Evolutionary conservation across 176 grass and related monocot species (phyloP).

Genomic region (Aegilops tauschii): DNA sequence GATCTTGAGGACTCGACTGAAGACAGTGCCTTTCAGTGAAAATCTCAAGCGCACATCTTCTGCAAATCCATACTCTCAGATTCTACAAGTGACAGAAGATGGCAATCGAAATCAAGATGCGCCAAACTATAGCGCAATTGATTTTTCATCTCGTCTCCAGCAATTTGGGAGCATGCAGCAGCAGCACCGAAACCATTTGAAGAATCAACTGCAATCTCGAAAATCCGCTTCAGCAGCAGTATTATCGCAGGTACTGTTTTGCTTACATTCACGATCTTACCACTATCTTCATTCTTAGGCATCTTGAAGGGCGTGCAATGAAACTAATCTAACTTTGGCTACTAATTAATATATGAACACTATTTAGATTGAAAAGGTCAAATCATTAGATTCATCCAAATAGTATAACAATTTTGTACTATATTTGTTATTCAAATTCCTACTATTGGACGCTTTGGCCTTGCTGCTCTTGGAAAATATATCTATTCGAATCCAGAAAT

Average conservation of each 20-base stretch:
- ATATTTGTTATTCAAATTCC: neutral
- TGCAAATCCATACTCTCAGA: slow-evolving; percentile 66
- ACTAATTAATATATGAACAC: neutral
- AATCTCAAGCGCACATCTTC: slow-evolving; percentile 66
- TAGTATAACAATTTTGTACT: neutral
- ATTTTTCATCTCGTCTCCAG: slow-evolving; percentile 74
- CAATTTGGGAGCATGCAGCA: slow-evolving; percentile 73
- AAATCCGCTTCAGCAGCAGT: slow-evolving; percentile 39
- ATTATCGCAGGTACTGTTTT: slow-evolving; percentile 44
- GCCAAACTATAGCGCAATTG: slow-evolving; percentile 59
- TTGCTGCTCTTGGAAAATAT: neutral
- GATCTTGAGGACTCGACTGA: slow-evolving; percentile 88
- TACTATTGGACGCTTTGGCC: neutral
- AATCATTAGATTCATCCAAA: neutral
- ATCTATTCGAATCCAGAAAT: neutral
- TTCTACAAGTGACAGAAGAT: slow-evolving; percentile 67
- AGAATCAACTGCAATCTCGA: slow-evolving; percentile 45
- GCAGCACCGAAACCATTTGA: slow-evolving; percentile 61
- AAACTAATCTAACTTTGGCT: neutral
- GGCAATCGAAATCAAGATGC: slow-evolving; percentile 64
- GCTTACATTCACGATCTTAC: slow-evolving; percentile 16
- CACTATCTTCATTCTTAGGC: neutral
- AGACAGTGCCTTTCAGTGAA: slow-evolving; percentile 84
- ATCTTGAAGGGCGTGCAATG: neutral
- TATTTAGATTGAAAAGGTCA: neutral